Percentiles rank a stretch among this genome's conserved stretches.
phyloP scores from a whole-genome alignment of 1,284 basidiomycete genomes.

The Leucocoprinus gongylophorus region DNA sequence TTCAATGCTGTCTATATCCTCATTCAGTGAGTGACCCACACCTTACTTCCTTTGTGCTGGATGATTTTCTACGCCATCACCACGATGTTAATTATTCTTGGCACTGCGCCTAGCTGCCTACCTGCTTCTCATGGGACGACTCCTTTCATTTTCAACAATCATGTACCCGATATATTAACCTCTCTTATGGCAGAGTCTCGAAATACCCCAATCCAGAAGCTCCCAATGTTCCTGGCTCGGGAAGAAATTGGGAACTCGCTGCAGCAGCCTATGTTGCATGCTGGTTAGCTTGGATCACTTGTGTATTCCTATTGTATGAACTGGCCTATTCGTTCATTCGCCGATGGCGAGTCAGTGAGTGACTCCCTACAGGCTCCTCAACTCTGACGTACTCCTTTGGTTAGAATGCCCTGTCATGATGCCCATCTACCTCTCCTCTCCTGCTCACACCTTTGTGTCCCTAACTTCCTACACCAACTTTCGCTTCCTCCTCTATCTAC shows the following conservation, averaged over 20 bases:
- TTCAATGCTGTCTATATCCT: slow-evolving; percentile 75
- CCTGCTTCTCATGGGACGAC: slow-evolving; percentile 4
- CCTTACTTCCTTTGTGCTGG: background rate
- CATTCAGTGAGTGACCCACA: slow-evolving; percentile 53
- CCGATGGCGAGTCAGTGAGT: slow-evolving; percentile 79
- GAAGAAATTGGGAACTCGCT: slow-evolving; percentile 68
- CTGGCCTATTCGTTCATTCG: slow-evolving; percentile 72
- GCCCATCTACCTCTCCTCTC: slow-evolving; percentile 74
- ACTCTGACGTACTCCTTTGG: background rate
- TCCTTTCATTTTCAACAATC: background rate
- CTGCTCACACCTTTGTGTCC: slow-evolving; percentile 64
- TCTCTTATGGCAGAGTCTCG: slow-evolving; percentile 43
- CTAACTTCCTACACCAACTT: slow-evolving; percentile 77
- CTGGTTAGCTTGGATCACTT: slow-evolving; percentile 67
- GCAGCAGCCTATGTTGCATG: slow-evolving; percentile 74
- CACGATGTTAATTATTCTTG: too few relatives aligned
- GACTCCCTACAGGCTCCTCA: too few relatives aligned
- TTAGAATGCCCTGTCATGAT: slow-evolving; percentile 74
- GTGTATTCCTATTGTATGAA: slow-evolving; percentile 77
- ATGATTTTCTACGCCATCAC: background rate
- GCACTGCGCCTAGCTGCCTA: slow-evolving; percentile 1
- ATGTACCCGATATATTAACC: slow-evolving; percentile 10
- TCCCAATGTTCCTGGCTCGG: slow-evolving; percentile 47
- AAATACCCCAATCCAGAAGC: slow-evolving; percentile 62
- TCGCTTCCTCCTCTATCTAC: slow-evolving; percentile 74